Percentiles rank a stretch among this genome's conserved stretches.
These are phyloP conservation scores for Candida boleticola DNA, from an alignment of 805 yeast genomes.

Conservation along the genomic window DNA sequence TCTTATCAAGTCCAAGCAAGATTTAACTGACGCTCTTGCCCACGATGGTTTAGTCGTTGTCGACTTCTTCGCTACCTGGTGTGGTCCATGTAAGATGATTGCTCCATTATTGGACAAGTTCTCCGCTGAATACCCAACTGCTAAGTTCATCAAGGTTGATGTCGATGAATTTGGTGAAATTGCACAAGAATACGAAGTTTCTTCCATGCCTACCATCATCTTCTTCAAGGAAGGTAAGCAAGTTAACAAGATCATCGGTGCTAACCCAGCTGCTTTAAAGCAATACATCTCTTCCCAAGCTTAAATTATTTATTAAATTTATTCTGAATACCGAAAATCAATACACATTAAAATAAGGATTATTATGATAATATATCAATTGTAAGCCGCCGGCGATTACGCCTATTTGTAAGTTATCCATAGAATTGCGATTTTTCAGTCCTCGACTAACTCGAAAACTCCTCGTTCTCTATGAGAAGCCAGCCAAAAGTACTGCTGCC, in stretches of 20 bases:
- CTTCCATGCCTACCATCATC: constrained; percentile 62
- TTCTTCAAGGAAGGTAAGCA: constrained; percentile 82
- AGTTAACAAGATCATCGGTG: constrained; percentile 82
- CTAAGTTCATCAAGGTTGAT: constrained; percentile 84
- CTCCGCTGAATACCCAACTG: constrained; percentile 60
- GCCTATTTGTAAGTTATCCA: too few species aligned
- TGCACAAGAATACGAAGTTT: constrained; percentile 61
- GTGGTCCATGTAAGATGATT: constrained; percentile 98
- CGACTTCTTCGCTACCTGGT: constrained; percentile 97
- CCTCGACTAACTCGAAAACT: too few species aligned
- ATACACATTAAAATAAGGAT: background rate
- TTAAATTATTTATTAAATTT: constrained; percentile 28
- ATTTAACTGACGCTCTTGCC: constrained; percentile 65
- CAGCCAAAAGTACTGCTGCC: too few species aligned
- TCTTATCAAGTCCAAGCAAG: constrained; percentile 33
- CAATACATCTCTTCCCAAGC: constrained; percentile 56
- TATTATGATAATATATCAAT: too few species aligned
- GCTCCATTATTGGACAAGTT: constrained; percentile 90
- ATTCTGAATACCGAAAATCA: background rate
- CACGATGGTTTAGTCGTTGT: constrained; percentile 79
- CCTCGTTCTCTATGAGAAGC: too few species aligned
- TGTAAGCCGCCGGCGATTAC: too few species aligned
- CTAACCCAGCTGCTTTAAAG: constrained; percentile 82
- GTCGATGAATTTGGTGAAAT: constrained; percentile 81
- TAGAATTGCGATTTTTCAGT: too few species aligned